A percentile compares a stretch with the other conserved stretches of the same genome.
Evolutionary conservation across 257 asterid species (phyloP).

Genomic region (Gardenia jasminoides): DNA sequence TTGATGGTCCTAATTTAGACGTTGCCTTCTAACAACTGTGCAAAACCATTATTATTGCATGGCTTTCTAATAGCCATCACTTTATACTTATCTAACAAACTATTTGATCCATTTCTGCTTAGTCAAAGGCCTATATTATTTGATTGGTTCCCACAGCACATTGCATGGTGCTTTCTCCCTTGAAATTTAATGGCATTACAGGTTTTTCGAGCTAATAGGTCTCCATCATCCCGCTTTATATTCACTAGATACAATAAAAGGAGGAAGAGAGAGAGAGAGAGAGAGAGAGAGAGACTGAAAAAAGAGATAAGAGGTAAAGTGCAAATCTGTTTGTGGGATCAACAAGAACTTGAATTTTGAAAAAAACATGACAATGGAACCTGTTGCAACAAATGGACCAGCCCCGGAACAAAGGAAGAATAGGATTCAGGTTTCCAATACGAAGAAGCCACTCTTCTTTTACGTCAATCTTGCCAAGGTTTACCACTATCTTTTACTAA

Average conservation of each 20-base stretch:
- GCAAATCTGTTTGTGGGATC: not conserved
- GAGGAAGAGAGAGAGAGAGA: not conserved
- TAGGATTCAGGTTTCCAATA: conserved; percentile 60
- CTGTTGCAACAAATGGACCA: conserved; percentile 27
- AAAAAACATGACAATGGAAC: conserved; percentile 40
- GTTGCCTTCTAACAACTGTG: conserved; percentile 4
- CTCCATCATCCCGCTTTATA: conserved; percentile 11
- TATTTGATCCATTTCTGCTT: conserved; percentile 23
- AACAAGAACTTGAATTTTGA: not conserved
- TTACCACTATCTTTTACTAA: not conserved
- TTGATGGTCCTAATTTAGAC: conserved; percentile 6
- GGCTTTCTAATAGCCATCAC: not conserved
- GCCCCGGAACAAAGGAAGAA: conserved; percentile 39
- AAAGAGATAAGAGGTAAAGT: not conserved
- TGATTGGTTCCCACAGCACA: conserved; percentile 20
- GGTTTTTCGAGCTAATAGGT: conserved; percentile 18
- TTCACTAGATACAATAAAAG: not conserved
- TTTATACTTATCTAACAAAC: conserved; percentile 8
- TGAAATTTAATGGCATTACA: conserved; percentile 20
- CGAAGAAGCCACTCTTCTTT: conserved; percentile 63
- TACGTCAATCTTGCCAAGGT: conserved; percentile 67
- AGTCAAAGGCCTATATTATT: conserved; percentile 31
- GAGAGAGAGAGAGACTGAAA: not conserved
- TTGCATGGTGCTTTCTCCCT: conserved; percentile 7
- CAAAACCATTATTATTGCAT: conserved; percentile 19